phyloP scores from a whole-genome alignment of 2,329 filamentous ascomycete genomes.

The Epichloe coenophiala region DNA sequence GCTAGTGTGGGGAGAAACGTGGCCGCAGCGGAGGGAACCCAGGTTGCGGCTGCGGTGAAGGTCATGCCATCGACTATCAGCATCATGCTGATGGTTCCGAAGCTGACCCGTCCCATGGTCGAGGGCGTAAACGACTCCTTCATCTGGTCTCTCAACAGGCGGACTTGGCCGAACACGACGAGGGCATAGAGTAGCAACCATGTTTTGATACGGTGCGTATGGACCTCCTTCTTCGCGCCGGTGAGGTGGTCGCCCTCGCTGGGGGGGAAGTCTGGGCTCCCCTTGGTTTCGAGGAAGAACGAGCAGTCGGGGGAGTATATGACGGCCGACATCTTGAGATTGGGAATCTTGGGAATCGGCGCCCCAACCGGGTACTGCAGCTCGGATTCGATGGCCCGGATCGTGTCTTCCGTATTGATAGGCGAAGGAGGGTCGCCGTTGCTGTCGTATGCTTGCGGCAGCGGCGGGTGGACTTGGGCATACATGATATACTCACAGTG shows the following conservation, averaged over 20 bases:
- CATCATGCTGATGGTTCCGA: slow-evolving; percentile 48
- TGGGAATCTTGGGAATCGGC: slow-evolving; percentile 39
- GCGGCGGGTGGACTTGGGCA: slow-evolving; percentile 56
- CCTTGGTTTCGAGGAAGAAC: slow-evolving; percentile 52
- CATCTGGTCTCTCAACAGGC: slow-evolving; percentile 50
- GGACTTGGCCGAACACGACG: slow-evolving; percentile 47
- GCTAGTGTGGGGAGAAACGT: slow-evolving; percentile 44
- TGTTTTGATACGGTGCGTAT: slow-evolving; percentile 41
- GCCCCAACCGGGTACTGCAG: slow-evolving; percentile 47
- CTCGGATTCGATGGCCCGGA: slow-evolving; percentile 47
- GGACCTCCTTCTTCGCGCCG: slow-evolving; percentile 48
- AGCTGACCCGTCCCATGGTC: slow-evolving; percentile 52
- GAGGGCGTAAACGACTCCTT: slow-evolving; percentile 54
- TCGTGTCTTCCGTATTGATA: slow-evolving; percentile 23
- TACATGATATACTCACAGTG: slow-evolving; percentile 87
- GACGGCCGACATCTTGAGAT: slow-evolving; percentile 47
- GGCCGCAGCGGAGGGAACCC: slow-evolving; percentile 40
- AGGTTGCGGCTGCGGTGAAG: slow-evolving; percentile 41
- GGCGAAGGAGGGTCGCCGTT: slow-evolving; percentile 18
- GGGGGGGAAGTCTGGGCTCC: slow-evolving; percentile 40
- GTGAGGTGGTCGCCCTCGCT: slow-evolving; percentile 40
- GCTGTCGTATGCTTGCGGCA: slow-evolving; percentile 20
- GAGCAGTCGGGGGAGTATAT: slow-evolving; percentile 59
- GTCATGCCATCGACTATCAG: slow-evolving; percentile 48
- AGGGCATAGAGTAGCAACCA: slow-evolving; percentile 44